Base-by-base conservation (phyloP, 2,329 filamentous ascomycete species). In the Diaporthe sp. region DNA sequence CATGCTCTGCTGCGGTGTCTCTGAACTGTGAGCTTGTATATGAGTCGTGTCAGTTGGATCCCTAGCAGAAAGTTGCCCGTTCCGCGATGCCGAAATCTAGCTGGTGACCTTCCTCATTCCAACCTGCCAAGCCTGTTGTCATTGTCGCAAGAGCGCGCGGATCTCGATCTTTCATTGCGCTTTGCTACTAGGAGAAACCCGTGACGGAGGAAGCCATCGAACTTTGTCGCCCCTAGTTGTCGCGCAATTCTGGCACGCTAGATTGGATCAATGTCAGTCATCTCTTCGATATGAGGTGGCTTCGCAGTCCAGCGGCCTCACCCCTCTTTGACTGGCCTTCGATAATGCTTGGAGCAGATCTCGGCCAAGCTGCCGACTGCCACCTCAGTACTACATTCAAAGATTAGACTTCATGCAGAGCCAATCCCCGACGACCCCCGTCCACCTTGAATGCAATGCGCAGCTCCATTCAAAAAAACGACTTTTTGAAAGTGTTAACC, bases 351-450 rank as follows among this genome's bases (percentile, higher is more conserved):
- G 65, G 49, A 42, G 46, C n/a, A 69, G 49, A 69, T 55, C 65
- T 69, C 34, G 65, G 65, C 65, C 65, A 69, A 55, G 65, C 15
- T 55, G n/a, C 49, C 65, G 49, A 42, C 65, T 55, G 31, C 49
- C 34, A 55, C 49, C 49, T 53, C 49, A 55, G 34, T 42, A 31
- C 49, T 31, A 8, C 49, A 22, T 55, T 55, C 49, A 42, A 31
- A 69, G n/a, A 69, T 69, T 69, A 69, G 65, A 55, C 65, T 69
- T 69, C 34, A 69, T 42, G 65, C 65, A 69, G 34, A 46, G 65
- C 65, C 65, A 69, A 69, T 69, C 65, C 65, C 49, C 34, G 31
- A 28, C 49, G 37, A 22, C 3, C 31, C 7, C 34, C 49, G n/a
- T 55, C 49, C 46, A 55, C 49, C n/a, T 55, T 46, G 49, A 69